Evolutionary conservation across 179 eudicot species (phyloP).

Genomic region (Heliamphora pulchella): DNA sequence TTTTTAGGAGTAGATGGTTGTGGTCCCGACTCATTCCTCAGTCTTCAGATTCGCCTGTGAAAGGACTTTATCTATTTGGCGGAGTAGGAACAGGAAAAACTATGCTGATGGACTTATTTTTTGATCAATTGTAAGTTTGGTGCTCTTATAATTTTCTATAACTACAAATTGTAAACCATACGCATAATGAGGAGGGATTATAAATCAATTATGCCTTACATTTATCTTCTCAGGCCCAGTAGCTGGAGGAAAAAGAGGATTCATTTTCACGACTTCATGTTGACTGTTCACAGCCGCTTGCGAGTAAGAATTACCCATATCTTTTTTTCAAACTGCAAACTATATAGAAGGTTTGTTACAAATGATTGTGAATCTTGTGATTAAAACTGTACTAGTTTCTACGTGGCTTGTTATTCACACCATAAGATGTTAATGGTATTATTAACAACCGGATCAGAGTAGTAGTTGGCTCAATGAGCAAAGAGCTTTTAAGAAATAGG

Average conservation of each 20-base stretch:
- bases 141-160: background rate
- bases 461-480: background rate
- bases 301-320: conserved; percentile 35
- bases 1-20: conserved; percentile 70
- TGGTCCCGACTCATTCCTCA: conserved; percentile 80
- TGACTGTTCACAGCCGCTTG: conserved; percentile 79
- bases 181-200: background rate
- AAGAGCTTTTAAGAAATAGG: background rate
- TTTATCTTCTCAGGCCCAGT: conserved; percentile 49
- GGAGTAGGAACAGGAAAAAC: conserved; percentile 92
- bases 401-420: background rate
- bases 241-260: conserved; percentile 83
- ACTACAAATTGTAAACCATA: background rate
- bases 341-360: background rate
- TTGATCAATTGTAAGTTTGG: conserved; percentile 56
- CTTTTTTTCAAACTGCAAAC: background rate
- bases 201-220: conserved; percentile 4
- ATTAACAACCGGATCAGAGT: background rate
- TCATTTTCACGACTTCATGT: conserved; percentile 98
- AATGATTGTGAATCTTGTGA: background rate
- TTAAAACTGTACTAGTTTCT: background rate
- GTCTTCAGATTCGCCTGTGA: conserved; percentile 60
- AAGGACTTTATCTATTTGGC: conserved; percentile 72
- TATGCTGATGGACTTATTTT: conserved; percentile 89
- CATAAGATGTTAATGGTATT: background rate